Evolutionary conservation across 2,329 filamentous ascomycete species (phyloP).

Genomic region (Botrytis paeoniae): DNA sequence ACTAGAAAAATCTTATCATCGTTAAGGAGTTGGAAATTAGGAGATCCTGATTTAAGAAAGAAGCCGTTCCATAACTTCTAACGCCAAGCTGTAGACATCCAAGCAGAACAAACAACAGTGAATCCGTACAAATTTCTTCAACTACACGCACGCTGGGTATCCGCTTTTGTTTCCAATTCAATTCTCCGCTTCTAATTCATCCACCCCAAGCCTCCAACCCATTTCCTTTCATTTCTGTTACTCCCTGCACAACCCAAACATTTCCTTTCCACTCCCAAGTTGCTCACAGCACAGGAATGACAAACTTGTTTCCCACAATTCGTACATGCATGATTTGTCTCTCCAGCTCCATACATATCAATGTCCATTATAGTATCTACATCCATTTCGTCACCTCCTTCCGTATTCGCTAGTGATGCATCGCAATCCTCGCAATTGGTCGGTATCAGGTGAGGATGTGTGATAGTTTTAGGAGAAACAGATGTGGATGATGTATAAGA

Average conservation of each 20-base stretch:
- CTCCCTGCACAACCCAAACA: constrained; percentile 51
- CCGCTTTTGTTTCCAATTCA: neutral
- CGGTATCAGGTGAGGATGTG: constrained; percentile 28
- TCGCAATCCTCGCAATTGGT: constrained; percentile 56
- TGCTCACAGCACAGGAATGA: constrained; percentile 57
- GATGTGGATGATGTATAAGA: constrained; percentile 31
- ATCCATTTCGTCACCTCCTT: constrained; percentile 42
- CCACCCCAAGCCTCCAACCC: constrained; percentile 30
- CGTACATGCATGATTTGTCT: constrained; percentile 42
- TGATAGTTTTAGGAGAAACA: constrained; percentile 21
- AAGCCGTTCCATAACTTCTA: neutral
- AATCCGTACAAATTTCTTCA: neutral
- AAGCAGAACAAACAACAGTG: neutral
- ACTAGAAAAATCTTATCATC: neutral
- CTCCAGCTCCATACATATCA: constrained; percentile 36
- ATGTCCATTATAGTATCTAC: constrained; percentile 41
- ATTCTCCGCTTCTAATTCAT: constrained; percentile 11
- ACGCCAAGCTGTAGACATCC: constrained; percentile 5
- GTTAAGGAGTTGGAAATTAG: neutral
- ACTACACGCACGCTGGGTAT: constrained; percentile 11
- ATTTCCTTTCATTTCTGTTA: constrained; percentile 21
- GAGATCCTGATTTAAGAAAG: neutral
- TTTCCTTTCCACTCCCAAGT: constrained; percentile 51
- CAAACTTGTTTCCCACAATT: constrained; percentile 56
- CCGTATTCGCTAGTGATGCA: constrained; percentile 30